Evolutionary conservation across 208 protist species (phyloP).

Genomic region (Cochliopodium minus): DNA sequence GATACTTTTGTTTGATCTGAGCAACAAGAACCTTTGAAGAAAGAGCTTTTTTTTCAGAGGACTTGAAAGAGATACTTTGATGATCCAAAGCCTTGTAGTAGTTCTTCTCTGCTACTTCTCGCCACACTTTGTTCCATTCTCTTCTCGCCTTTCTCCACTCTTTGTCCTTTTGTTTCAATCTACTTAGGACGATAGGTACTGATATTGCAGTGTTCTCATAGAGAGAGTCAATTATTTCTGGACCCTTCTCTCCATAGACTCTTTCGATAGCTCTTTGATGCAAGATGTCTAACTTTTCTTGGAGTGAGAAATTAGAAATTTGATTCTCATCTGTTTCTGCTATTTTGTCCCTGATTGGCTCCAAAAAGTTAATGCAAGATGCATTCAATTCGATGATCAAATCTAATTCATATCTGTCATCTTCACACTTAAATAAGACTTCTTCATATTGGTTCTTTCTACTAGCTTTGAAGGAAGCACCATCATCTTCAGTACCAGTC

Average conservation of each 20-base stretch:
- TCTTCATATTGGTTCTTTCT: slow-evolving; percentile 3
- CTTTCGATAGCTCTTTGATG: slow-evolving; percentile 32
- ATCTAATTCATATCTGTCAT: slow-evolving; percentile 29
- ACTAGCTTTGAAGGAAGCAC: neutral
- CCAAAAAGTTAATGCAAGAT: slow-evolving; percentile 36
- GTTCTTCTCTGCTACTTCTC: slow-evolving; percentile 43
- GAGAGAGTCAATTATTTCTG: slow-evolving; percentile 29
- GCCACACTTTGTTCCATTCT: slow-evolving; percentile 31
- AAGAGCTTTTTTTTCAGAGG: too few relatives aligned
- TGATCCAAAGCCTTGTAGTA: slow-evolving; percentile 40
- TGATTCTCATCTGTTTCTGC: slow-evolving; percentile 1
- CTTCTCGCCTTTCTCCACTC: slow-evolving; percentile 4
- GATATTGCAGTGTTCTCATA: slow-evolving; percentile 22
- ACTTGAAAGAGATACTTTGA: slow-evolving; percentile 36
- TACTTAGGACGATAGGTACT: slow-evolving; percentile 39
- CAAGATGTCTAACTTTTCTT: slow-evolving; percentile 7
- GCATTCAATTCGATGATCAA: slow-evolving; percentile 42
- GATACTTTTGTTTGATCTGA: too few relatives aligned
- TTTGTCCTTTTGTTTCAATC: slow-evolving; percentile 46
- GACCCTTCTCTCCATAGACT: slow-evolving; percentile 34
- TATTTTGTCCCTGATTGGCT: slow-evolving; percentile 30
- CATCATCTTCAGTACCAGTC: slow-evolving; percentile 8
- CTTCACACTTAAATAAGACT: slow-evolving; percentile 9
- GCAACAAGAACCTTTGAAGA: too few relatives aligned
- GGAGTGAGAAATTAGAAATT: too few relatives aligned